Evolutionary conservation across 768 basidiomycete genomes (phyloP).

Genomic region (Russula sp.): DNA sequence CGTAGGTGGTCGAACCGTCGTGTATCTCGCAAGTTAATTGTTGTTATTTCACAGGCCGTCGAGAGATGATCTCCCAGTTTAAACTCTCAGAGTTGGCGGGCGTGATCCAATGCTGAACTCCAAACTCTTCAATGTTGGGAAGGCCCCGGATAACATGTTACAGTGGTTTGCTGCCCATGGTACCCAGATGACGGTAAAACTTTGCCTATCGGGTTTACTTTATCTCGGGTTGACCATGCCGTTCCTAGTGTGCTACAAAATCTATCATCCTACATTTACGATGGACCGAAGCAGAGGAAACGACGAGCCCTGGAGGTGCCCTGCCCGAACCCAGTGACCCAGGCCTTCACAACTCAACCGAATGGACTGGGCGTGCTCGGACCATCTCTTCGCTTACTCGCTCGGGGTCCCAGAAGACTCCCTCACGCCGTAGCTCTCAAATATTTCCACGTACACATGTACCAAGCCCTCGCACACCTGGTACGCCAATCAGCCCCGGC

Average conservation of each 20-base stretch:
- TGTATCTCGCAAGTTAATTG: neutral
- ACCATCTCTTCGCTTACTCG: constrained; percentile 53
- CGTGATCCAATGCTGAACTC: constrained; percentile 61
- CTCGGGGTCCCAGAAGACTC: constrained; percentile 50
- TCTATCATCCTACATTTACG: constrained; percentile 81
- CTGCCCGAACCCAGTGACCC: constrained; percentile 29
- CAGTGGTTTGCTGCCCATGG: constrained; percentile 95
- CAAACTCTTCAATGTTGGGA: constrained; percentile 73
- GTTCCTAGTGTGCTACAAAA: constrained; percentile 76
- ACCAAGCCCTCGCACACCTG: constrained; percentile 46
- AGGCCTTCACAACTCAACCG: constrained; percentile 32
- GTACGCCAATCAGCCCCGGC: constrained; percentile 46
- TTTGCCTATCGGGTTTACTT: neutral
- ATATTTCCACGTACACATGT: constrained; percentile 29
- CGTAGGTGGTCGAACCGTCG: constrained; percentile 47
- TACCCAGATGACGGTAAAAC: constrained; percentile 81
- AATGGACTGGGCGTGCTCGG: constrained; percentile 38
- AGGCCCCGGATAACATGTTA: constrained; percentile 83
- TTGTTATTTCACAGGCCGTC: constrained; percentile 42
- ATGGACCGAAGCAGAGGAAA: constrained; percentile 70
- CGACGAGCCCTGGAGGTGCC: constrained; percentile 26
- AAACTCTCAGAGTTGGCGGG: constrained; percentile 76
- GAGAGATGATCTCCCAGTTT: constrained; percentile 93
- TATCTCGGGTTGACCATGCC: neutral
- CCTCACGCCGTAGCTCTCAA: constrained; percentile 40